A percentile compares a stretch with the other conserved stretches of the same genome.
phyloP scores from a whole-genome alignment of 2,329 filamentous ascomycete species.

The Nothomitra cinnamomea region DNA sequence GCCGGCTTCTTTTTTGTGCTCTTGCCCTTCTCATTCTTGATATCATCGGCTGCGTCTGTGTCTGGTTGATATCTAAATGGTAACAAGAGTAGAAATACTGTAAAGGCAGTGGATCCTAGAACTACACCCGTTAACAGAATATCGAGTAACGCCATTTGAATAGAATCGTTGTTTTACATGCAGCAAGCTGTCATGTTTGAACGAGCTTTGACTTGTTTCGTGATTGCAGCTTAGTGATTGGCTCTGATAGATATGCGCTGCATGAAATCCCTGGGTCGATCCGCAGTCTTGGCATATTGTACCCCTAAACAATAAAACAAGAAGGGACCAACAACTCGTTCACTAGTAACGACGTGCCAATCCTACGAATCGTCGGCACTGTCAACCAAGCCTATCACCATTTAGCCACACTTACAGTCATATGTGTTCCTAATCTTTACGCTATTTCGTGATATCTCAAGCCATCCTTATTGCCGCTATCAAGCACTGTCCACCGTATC shows the following conservation, averaged over 20 bases:
- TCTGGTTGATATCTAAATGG: constrained; percentile 30
- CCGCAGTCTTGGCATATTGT: no score
- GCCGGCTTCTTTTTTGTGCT: constrained; percentile 18
- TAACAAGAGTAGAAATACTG: constrained; percentile 32
- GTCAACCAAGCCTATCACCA: no score
- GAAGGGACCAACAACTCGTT: no score
- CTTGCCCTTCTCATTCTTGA: neutral
- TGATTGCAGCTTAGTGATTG: no score
- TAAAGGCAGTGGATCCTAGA: constrained; percentile 28
- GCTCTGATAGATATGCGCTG: no score
- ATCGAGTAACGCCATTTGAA: constrained; percentile 14
- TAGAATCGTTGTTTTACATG: neutral
- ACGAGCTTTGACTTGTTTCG: no score
- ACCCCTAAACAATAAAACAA: no score
- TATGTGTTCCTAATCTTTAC: neutral
- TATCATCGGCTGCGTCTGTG: neutral
- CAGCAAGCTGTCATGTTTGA: neutral
- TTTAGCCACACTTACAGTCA: neutral
- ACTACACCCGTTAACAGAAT: constrained; percentile 25
- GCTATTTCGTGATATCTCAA: neutral
- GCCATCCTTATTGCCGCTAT: neutral
- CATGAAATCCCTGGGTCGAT: no score
- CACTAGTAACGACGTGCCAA: no score
- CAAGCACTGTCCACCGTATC: neutral
- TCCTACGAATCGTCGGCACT: no score